A percentile compares a stretch with the other conserved stretches of the same genome.
Conservation (phyloP, 345 rosid species). For the Linum lewisii region DNA sequence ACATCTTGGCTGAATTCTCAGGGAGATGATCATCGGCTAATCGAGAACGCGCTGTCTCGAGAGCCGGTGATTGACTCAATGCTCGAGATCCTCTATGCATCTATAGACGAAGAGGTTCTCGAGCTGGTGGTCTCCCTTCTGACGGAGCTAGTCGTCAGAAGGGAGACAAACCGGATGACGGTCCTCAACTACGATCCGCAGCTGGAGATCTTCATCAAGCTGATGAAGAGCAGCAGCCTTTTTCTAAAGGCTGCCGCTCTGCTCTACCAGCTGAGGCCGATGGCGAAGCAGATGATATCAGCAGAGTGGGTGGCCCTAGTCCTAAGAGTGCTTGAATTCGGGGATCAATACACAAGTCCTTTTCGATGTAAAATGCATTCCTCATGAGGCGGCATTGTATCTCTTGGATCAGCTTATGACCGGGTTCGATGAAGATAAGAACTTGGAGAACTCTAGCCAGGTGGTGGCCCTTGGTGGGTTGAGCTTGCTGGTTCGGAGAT, state of each 20-base stretch:
- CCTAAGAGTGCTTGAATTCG: conserved; percentile 56
- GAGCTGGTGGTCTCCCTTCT: conserved; percentile 43
- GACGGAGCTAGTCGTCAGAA: conserved; percentile 32
- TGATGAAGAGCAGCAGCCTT: conserved; percentile 38
- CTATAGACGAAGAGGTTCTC: conserved; percentile 42
- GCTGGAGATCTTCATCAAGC: conserved; percentile 42
- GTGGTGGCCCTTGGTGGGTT: conserved; percentile 47
- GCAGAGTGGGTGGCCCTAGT: conserved; percentile 43
- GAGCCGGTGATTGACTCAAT: conserved; percentile 37
- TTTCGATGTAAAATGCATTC: conserved; percentile 36
- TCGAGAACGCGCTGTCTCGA: conserved; percentile 30
- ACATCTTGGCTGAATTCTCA: conserved; percentile 40
- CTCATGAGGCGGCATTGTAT: conserved; percentile 49
- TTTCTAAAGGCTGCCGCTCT: conserved; percentile 54
- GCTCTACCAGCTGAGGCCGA: conserved; percentile 45
- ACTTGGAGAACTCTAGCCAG: conserved; percentile 49
- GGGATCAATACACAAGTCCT: conserved; percentile 49
- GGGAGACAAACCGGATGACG: conserved; percentile 24
- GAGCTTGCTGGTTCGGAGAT: conserved; percentile 23
- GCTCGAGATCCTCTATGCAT: conserved; percentile 43
- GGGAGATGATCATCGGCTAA: conserved; percentile 16
- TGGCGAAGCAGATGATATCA: conserved; percentile 58
- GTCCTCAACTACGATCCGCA: conserved; percentile 43
- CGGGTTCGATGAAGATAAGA: conserved; percentile 48
- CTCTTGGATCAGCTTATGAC: conserved; percentile 46